These are phyloP conservation scores for Phaseolus lunatus DNA, from an alignment of 306 rosid genomes.

Conservation along the genomic window DNA sequence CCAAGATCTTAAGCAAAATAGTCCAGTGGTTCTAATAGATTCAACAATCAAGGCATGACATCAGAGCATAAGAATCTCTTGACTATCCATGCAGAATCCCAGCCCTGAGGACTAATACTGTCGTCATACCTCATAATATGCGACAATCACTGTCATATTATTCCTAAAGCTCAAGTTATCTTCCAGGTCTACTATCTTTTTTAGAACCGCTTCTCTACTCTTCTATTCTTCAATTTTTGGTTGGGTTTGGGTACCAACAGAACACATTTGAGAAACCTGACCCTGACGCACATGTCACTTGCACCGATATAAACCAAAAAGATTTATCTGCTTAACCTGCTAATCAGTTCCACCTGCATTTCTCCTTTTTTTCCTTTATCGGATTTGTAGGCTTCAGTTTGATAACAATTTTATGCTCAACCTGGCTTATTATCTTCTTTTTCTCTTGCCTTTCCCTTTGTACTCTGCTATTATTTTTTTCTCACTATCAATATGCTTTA, in stretches of 20 bases:
- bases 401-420: background rate
- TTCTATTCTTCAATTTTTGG: background rate
- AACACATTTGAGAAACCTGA: background rate
- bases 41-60: background rate
- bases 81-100: conserved; percentile 10
- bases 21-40: conserved; percentile 14
- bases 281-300: background rate
- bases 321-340: background rate
- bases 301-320: background rate
- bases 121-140: conserved; percentile 36
- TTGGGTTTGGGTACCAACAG: background rate
- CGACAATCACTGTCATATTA: conserved; percentile 69
- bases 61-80: background rate
- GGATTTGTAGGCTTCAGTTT: no score
- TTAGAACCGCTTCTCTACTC: background rate
- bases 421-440: background rate
- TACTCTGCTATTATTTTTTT: background rate
- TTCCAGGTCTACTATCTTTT: conserved; percentile 44
- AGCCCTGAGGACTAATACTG: background rate
- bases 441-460: background rate
- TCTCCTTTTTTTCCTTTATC: no score
- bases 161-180: conserved; percentile 70
- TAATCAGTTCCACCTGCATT: background rate
- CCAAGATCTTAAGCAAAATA: background rate
- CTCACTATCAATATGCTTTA: no score